Conservation (phyloP, 139 green algal species). For the Mesotaenium endlicherianum region DNA sequence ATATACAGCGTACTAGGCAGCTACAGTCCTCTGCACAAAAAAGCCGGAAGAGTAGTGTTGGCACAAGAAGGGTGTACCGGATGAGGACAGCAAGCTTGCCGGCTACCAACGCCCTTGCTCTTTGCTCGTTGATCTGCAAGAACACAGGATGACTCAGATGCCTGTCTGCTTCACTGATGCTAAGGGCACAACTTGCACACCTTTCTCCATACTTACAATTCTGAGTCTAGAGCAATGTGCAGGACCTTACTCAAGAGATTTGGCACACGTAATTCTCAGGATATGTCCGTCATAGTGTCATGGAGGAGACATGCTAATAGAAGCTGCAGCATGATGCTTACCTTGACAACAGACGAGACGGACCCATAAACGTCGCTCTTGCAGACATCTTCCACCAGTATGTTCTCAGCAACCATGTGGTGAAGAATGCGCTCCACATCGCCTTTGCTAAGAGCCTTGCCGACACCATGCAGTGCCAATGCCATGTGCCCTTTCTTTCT, state of each 20-base stretch:
- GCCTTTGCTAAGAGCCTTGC: conserved; percentile 44
- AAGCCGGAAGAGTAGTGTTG: not conserved
- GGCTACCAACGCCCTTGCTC: not conserved
- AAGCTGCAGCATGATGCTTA: not conserved
- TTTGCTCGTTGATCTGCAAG: conserved; percentile 16
- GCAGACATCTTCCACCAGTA: conserved; percentile 44
- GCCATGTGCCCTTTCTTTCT: conserved; percentile 47
- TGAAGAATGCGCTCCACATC: conserved; percentile 51
- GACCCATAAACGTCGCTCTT: conserved; percentile 46
- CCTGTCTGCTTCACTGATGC: not conserved
- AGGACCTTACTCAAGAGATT: not conserved
- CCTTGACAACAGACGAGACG: conserved; percentile 41
- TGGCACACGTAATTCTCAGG: too few species aligned
- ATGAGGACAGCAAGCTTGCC: conserved; percentile 1
- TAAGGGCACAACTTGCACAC: not conserved
- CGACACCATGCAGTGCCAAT: conserved; percentile 47
- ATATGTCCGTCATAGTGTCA: too few species aligned
- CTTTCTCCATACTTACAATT: not conserved
- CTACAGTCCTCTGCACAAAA: too few species aligned
- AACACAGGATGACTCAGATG: not conserved
- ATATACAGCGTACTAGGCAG: not conserved
- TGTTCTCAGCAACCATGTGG: conserved; percentile 45
- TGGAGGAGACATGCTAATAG: too few species aligned
- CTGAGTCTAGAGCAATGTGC: not conserved
- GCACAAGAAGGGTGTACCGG: not conserved